These are phyloP conservation scores for Recurvomyces mirabilis DNA, from an alignment of 495 filamentous ascomycete genomes.

Conservation along the genomic window DNA sequence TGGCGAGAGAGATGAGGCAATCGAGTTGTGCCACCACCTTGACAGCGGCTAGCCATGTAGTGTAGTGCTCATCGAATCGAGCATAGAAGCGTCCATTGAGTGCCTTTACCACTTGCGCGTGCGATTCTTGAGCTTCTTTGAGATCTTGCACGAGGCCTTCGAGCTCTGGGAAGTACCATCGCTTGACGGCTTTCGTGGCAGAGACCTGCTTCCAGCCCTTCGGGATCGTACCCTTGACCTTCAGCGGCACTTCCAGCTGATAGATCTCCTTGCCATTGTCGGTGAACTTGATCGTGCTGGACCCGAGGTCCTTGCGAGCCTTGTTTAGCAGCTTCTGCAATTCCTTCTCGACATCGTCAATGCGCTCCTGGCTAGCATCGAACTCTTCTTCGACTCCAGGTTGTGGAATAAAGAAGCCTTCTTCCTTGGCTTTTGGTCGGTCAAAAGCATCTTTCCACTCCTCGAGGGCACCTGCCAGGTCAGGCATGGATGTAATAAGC, in stretches of 20 bases:
- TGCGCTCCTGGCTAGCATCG: constrained; percentile 68
- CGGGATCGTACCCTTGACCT: constrained; percentile 63
- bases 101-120: constrained; percentile 83
- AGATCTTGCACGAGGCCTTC: constrained; percentile 69
- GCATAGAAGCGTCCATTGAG: constrained; percentile 73
- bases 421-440: constrained; percentile 63
- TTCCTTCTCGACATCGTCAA: constrained; percentile 58
- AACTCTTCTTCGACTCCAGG: constrained; percentile 89
- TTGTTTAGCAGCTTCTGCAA: constrained; percentile 62
- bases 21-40: constrained; percentile 85
- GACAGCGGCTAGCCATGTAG: constrained; percentile 76
- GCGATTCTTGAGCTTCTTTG: constrained; percentile 89
- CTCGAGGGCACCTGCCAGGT: constrained; percentile 57
- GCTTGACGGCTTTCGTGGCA: constrained; percentile 76
- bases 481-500: constrained; percentile 73
- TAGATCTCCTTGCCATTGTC: constrained; percentile 97
- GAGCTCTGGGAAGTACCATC: constrained; percentile 85
- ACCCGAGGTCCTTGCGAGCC: constrained; percentile 54
- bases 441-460: constrained; percentile 94
- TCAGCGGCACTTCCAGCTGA: constrained; percentile 81
- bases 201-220: constrained; percentile 94
- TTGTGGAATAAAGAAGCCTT: constrained; percentile 70
- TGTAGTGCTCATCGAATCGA: constrained; percentile 79
- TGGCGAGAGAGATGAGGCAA: constrained; percentile 85
- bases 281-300: constrained; percentile 62